Evolutionary conservation across 1,139 yeast species (phyloP), one percentile per base, ranked within the genome.

Genomic region (Saccharomyces pastorianus): DNA sequence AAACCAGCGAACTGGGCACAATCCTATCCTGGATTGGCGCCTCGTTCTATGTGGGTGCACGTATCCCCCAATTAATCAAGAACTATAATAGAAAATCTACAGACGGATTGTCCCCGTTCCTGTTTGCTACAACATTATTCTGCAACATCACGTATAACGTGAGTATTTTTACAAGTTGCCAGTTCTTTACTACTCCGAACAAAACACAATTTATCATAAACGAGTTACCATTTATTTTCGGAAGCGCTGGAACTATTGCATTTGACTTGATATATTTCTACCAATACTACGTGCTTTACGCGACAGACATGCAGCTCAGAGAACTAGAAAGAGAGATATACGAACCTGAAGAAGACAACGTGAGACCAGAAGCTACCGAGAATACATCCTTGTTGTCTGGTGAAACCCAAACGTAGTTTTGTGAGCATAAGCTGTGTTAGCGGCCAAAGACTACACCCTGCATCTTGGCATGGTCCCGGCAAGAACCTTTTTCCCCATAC

Each of bases 11-110:
- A 13, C 57, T 75, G 29, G 96, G 95, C 0, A 67, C 75, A 7
- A 55, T 79, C 0, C 73, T 87, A 51, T 95, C 97, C 0, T 93
- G 96, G 95, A 67, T 80, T 4, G 89, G 96, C 60, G 88, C 96
- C 0, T 63, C 71, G 7, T 82, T 88, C 52, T 91, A 93, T 66
- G 77, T 90, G 55, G 72, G 82, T 8, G 88, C 96, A 2, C 76
- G 99, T 59, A 73, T 90, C 52, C 99, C 99, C 0, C 99, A 91
- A 66, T 73, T 91, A 49, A 73, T 78, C 67, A 88, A 87, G 63
- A 91, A 91, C 71, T 83, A 83, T 67, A 67, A 74, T 57, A 75
- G 96, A 50, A 84, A 85, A 64, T 85, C 96, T 3, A 93, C 96
- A 0, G 84, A 84, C 47, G 98, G 97, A 2, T 75, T 90, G 1